Conservation (phyloP, 78 protist species). For the Pigoraptor vietnamica region DNA sequence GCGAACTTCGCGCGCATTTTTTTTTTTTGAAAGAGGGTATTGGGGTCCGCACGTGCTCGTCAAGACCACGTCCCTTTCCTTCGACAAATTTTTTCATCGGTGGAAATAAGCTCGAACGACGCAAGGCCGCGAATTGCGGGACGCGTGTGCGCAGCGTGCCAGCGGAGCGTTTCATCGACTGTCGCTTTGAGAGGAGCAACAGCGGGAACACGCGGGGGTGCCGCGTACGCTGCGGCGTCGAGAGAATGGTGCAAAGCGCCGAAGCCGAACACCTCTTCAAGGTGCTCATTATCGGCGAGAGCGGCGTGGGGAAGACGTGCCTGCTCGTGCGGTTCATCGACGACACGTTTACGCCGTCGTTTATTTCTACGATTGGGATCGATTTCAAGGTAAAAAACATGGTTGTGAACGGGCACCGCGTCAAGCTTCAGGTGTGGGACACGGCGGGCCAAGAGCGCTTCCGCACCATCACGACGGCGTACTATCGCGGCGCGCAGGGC, state of each 20-base stretch:
- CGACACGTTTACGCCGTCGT: conserved; percentile 81
- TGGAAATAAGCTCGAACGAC: too few relatives aligned
- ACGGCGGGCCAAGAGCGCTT: conserved; percentile 56
- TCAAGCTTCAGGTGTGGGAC: conserved; percentile 59
- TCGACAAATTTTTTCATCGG: too few relatives aligned
- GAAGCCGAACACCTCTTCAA: conserved; percentile 77
- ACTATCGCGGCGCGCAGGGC: conserved; percentile 86
- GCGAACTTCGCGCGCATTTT: too few relatives aligned
- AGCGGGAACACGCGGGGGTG: too few relatives aligned
- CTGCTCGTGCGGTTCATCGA: conserved; percentile 91
- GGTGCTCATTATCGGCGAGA: conserved; percentile 89
- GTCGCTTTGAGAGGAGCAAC: too few relatives aligned
- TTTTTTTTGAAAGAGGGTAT: too few relatives aligned
- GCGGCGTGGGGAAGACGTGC: conserved; percentile 64
- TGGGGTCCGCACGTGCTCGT: too few relatives aligned
- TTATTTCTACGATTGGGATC: conserved; percentile 92
- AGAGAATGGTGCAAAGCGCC: background rate
- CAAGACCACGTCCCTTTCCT: too few relatives aligned
- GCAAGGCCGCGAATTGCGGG: too few relatives aligned
- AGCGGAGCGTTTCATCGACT: too few relatives aligned
- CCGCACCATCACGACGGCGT: conserved; percentile 37
- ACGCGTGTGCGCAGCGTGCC: too few relatives aligned
- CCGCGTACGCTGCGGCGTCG: too few relatives aligned
- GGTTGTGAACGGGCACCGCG: conserved; percentile 6
- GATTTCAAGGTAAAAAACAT: conserved; percentile 50